These are phyloP conservation scores for Favolaschia claudopus DNA, from an alignment of 768 basidiomycete genomes.

Conservation along the genomic window DNA sequence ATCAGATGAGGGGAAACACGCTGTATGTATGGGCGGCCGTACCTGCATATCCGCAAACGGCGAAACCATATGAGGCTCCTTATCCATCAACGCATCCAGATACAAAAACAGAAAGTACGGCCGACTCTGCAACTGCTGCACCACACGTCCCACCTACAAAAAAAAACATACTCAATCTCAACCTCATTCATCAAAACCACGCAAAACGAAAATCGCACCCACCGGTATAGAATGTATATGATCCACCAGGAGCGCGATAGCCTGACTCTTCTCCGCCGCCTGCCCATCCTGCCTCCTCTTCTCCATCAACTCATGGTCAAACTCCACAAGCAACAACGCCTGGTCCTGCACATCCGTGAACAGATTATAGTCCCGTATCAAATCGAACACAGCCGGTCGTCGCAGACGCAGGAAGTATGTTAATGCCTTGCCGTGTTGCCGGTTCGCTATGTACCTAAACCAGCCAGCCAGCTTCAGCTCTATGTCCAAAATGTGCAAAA, in stretches of 20 bases:
- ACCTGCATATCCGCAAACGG: conserved; percentile 89
- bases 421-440: conserved; percentile 93
- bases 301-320: conserved; percentile 87
- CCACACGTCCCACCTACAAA: conserved; percentile 85
- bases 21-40: conserved; percentile 10
- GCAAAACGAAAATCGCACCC: conserved; percentile 34
- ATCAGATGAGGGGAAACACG: too few relatives aligned
- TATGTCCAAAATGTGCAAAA: neutral
- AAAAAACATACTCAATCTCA: neutral
- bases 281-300: conserved; percentile 55
- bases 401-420: conserved; percentile 89
- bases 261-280: conserved; percentile 65
- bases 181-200: neutral
- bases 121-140: conserved; percentile 80
- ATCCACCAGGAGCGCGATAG: conserved; percentile 88
- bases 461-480: neutral
- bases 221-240: conserved; percentile 97
- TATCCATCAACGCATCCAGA: conserved; percentile 87
- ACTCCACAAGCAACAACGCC: conserved; percentile 90
- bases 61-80: conserved; percentile 81
- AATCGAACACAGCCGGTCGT: conserved; percentile 89
- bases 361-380: conserved; percentile 92
- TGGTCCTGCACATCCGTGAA: conserved; percentile 97
- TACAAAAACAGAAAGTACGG: conserved; percentile 92
- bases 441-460: conserved; percentile 79